Evolutionary conservation across 2,329 filamentous ascomycete genomes (phyloP), one percentile per base, ranked within the genome.

Genomic region (Penicillium sp.): DNA sequence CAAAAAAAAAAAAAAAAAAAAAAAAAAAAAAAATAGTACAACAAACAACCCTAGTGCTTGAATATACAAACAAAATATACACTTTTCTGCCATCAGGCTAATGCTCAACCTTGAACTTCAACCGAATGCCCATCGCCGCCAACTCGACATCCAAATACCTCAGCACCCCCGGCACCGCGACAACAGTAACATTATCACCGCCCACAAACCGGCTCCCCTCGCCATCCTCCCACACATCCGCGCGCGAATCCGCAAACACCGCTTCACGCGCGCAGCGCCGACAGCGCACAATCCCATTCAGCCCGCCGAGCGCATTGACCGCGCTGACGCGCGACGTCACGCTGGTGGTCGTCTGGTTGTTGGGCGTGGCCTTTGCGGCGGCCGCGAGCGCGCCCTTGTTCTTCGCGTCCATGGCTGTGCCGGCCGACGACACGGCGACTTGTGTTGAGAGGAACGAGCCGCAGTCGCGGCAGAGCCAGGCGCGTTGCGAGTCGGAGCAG

Each of bases 131-230:
- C 94, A 99, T 99, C 56, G 91, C 91, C 35, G 92, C 90, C 65
- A 99, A 78, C 75, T 99, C 94, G 20, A 96, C 92, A 75, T 99
- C 94, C 63, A 99, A 76, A 77, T 89, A 97, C 75, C 90, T 91
- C 72, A 99, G 77, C 55, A 96, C 94, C 61, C 92, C 93, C 0
- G 94, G 94, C 16, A 99, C 90, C 54, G 91, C 92, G 35, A 99
- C 91, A 62, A 94, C 81, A 3, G 92, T 94, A 3, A 94, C 94
- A 69, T 97, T 85, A 62, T 93, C 90, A 49, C 94, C 94, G 8
- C 94, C 94, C 33, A 90, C 83, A 83, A 88, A 97, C 64, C 89
- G 86, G 63, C 84, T 81, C 1, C 93, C 93, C 63, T 89, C 83
- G 0, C 90, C 91, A 75, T 99, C 94, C 70, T 96, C 91, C 94